phyloP scores from a whole-genome alignment of 805 yeast species.

The Hanseniaspora mollemarum region DNA sequence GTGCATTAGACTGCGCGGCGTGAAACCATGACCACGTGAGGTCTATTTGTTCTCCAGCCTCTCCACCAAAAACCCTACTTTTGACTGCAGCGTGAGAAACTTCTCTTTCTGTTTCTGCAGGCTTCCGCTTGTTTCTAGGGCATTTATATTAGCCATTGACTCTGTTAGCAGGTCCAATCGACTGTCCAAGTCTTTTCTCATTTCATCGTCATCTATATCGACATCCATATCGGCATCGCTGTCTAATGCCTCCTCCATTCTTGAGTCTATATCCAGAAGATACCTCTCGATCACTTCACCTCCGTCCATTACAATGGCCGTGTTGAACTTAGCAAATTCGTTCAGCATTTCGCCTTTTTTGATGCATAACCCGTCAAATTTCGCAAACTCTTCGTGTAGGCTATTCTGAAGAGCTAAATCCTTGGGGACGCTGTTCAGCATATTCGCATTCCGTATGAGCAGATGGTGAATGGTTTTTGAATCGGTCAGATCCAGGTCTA shows the following conservation, averaged over 20 bases:
- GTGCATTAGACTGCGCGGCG: too few species aligned
- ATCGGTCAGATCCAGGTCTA: too few species aligned
- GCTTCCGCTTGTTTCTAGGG: neutral
- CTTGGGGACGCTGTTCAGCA: neutral
- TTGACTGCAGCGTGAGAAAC: slow-evolving; percentile 1
- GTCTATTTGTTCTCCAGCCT: neutral
- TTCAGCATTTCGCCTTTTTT: neutral
- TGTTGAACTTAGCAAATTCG: neutral
- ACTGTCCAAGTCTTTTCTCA: neutral
- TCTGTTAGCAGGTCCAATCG: neutral
- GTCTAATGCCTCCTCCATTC: neutral
- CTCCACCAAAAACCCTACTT: slow-evolving; percentile 2
- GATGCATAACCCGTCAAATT: slow-evolving; percentile 5
- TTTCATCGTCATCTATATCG: neutral
- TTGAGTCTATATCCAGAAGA: neutral
- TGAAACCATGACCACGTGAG: neutral
- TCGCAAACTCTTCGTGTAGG: neutral
- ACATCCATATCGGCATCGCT: neutral
- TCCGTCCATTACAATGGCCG: neutral
- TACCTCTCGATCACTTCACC: neutral
- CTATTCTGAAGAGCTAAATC: neutral
- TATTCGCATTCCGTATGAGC: neutral
- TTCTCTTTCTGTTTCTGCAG: neutral
- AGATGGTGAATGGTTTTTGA: neutral
- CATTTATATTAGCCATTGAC: neutral